phyloP scores from a whole-genome alignment of 129 eudicot species.

The Solidago caesia region DNA sequence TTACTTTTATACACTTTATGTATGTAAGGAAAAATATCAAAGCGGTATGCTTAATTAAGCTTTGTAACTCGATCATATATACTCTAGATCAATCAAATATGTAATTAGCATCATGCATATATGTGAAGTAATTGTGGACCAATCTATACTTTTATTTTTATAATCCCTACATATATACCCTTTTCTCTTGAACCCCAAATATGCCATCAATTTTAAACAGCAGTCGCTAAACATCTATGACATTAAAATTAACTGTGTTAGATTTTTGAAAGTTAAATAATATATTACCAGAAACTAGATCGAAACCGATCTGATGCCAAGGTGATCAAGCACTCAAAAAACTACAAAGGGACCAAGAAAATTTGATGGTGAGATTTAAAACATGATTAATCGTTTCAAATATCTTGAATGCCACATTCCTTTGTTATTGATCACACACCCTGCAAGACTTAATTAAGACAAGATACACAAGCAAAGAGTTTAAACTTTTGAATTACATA shows the following conservation, averaged over 20 bases:
- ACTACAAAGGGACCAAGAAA: not conserved
- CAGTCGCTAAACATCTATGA: not conserved
- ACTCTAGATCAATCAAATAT: too few species aligned
- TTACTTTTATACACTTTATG: too few species aligned
- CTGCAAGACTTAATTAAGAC: not conserved
- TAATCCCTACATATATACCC: not conserved
- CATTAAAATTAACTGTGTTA: not conserved
- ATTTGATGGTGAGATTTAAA: not conserved
- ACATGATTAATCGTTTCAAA: not conserved
- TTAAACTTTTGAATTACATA: not conserved
- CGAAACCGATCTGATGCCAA: too few species aligned
- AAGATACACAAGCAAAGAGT: not conserved
- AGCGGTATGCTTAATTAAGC: not conserved
- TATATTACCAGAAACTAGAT: too few species aligned
- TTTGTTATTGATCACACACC: not conserved
- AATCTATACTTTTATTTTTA: not conserved
- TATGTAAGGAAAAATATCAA: too few species aligned
- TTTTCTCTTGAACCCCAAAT: not conserved
- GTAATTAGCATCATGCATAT: slow-evolving; percentile 2
- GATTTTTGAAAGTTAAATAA: too few species aligned
- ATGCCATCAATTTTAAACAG: not conserved
- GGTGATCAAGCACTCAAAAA: not conserved
- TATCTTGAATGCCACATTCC: not conserved
- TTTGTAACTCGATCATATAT: not conserved
- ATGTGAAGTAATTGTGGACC: slow-evolving; percentile 24